phyloP scores from a whole-genome alignment of 2,329 filamentous ascomycete genomes.

The Aspergillus quadrilineatus region DNA sequence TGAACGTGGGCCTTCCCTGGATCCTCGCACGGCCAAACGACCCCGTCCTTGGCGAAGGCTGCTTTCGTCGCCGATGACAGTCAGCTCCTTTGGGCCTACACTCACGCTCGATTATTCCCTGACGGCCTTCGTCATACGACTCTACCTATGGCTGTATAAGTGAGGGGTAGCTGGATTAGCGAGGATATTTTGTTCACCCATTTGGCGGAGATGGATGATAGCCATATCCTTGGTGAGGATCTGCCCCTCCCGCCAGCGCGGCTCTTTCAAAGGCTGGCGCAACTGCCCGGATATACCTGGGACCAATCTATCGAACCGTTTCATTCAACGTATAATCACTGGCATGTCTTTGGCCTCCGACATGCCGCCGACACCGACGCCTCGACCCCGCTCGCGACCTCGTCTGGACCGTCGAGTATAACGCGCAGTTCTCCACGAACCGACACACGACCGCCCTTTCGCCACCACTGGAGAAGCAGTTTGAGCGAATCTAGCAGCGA shows the following conservation, averaged over 20 bases:
- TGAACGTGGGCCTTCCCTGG: slow-evolving; percentile 1
- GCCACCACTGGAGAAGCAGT: slow-evolving; percentile 51
- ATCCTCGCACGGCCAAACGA: slow-evolving; percentile 12
- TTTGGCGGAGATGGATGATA: slow-evolving; percentile 35
- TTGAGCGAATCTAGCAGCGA: slow-evolving; percentile 52
- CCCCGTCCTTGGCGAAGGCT: slow-evolving; percentile 21
- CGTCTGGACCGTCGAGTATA: slow-evolving; percentile 45
- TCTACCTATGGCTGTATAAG: slow-evolving; percentile 24
- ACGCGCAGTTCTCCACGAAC: slow-evolving; percentile 45
- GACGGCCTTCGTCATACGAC: slow-evolving; percentile 6
- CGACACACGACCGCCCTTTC: slow-evolving; percentile 41
- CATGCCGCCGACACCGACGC: slow-evolving; percentile 53
- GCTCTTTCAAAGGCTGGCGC: slow-evolving; percentile 70
- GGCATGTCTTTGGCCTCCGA: slow-evolving; percentile 68
- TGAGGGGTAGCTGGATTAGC: slow-evolving; percentile 11
- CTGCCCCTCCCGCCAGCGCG: slow-evolving; percentile 60
- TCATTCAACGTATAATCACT: slow-evolving; percentile 78
- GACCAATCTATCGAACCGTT: slow-evolving; percentile 59
- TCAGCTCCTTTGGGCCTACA: slow-evolving; percentile 14
- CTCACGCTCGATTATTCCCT: slow-evolving; percentile 9
- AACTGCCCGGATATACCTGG: slow-evolving; percentile 74
- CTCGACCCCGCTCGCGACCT: slow-evolving; percentile 49
- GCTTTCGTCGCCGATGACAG: slow-evolving; percentile 27
- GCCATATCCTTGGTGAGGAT: slow-evolving; percentile 45
- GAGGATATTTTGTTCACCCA: slow-evolving; percentile 16